These are phyloP conservation scores for Mucuna pruriens DNA, from an alignment of 306 rosid genomes.

Conservation along the genomic window DNA sequence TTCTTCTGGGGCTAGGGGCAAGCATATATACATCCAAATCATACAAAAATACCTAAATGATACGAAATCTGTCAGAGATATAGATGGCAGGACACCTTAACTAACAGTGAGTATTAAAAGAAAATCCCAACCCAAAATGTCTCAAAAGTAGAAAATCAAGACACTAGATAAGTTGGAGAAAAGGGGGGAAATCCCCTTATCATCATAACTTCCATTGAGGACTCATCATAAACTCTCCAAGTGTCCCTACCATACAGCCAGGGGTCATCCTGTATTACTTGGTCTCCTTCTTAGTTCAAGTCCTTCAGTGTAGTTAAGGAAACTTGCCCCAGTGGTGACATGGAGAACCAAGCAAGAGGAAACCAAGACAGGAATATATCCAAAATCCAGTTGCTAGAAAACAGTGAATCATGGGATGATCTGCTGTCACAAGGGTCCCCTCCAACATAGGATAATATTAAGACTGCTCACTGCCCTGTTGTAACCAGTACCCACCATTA, in stretches of 20 bases:
- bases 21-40: constrained; percentile 19
- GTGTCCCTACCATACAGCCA: constrained; percentile 57
- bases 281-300: constrained; percentile 69
- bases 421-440: constrained; percentile 71
- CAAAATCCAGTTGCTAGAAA: constrained; percentile 58
- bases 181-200: constrained; percentile 36
- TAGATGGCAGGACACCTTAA: constrained; percentile 24
- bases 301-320: constrained; percentile 57
- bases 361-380: constrained; percentile 68
- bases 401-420: constrained; percentile 61
- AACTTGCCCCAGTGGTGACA: constrained; percentile 50
- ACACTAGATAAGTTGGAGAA: constrained; percentile 27
- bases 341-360: constrained; percentile 71
- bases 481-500: constrained; percentile 67
- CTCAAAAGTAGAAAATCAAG: constrained; percentile 43
- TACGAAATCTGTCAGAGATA: constrained; percentile 20
- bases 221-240: constrained; percentile 45
- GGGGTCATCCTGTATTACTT: constrained; percentile 61
- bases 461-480: constrained; percentile 63
- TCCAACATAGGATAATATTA: constrained; percentile 61
- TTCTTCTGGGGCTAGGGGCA: neutral
- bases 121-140: constrained; percentile 41
- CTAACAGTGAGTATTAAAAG: constrained; percentile 14
- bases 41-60: constrained; percentile 3
- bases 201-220: constrained; percentile 43